Conservation (phyloP, 768 basidiomycete genomes). For the Tricholoma sp. region DNA sequence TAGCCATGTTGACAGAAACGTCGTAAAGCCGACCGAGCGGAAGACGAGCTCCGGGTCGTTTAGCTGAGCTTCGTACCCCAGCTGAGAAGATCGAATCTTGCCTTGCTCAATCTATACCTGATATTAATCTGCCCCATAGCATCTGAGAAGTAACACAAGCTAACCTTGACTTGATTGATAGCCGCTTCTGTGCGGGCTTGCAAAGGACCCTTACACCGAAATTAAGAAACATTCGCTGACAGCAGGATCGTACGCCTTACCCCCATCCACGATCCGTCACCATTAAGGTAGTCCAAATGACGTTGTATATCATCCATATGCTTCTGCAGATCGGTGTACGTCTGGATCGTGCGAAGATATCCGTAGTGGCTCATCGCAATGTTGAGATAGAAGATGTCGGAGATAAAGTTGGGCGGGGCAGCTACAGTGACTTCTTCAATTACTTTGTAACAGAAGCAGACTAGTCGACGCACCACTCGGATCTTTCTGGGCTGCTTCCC, state of each 20-base stretch:
- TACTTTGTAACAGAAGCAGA: background rate
- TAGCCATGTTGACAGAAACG: constrained; percentile 91
- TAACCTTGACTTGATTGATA: constrained; percentile 73
- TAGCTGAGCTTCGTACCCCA: constrained; percentile 82
- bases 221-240: background rate
- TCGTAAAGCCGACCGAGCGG: constrained; percentile 77
- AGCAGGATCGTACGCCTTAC: constrained; percentile 36
- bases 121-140: background rate
- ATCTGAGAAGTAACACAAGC: background rate
- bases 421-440: constrained; percentile 27
- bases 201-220: constrained; percentile 48
- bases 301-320: constrained; percentile 73
- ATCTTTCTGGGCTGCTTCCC: constrained; percentile 50
- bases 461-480: constrained; percentile 33
- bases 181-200: constrained; percentile 76
- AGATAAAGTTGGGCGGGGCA: constrained; percentile 85
- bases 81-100: constrained; percentile 65
- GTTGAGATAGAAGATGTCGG: constrained; percentile 88
- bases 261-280: constrained; percentile 78
- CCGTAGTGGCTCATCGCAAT: constrained; percentile 89
- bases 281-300: constrained; percentile 70
- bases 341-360: constrained; percentile 74
- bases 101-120: constrained; percentile 56
- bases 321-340: constrained; percentile 67
- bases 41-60: constrained; percentile 82